Percentiles rank a stretch among this genome's conserved stretches.
phyloP scores from a whole-genome alignment of 2,329 filamentous ascomycete species.

The Beauveria caledonica region DNA sequence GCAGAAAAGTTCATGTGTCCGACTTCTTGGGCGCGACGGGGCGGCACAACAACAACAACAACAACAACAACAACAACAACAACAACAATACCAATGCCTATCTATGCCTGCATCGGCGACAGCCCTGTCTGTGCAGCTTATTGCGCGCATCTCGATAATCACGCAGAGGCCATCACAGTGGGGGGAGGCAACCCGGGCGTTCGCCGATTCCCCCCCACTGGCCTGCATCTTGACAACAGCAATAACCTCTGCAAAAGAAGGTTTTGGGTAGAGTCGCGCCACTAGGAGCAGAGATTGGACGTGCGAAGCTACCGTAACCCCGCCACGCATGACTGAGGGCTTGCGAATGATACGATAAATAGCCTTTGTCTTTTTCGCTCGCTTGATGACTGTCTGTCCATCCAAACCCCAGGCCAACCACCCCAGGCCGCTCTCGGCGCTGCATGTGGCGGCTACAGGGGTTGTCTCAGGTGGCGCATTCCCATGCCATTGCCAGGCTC shows the following conservation, averaged over 20 bases:
- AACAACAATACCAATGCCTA: background rate
- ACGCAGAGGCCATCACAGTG: constrained; percentile 3
- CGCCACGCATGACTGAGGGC: background rate
- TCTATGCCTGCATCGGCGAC: constrained; percentile 1
- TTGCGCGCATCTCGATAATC: constrained; percentile 5
- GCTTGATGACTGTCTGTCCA: background rate
- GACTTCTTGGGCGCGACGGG: background rate
- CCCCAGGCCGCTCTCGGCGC: background rate
- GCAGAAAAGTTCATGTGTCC: background rate
- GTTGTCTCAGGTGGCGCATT: background rate
- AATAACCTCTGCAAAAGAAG: background rate
- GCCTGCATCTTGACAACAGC: background rate
- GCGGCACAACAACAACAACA: no score
- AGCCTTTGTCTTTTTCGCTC: background rate
- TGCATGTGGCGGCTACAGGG: background rate
- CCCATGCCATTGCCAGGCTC: background rate
- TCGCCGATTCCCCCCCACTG: background rate
- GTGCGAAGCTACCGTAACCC: background rate
- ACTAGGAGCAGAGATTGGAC: background rate
- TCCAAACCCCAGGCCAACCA: background rate
- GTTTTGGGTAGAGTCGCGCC: background rate
- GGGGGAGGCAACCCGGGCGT: constrained; percentile 1
- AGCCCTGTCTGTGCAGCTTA: background rate
- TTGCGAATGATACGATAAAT: background rate
- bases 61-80: no score